phyloP scores from a whole-genome alignment of 306 rosid genomes.

The Cicer cuneatum region DNA sequence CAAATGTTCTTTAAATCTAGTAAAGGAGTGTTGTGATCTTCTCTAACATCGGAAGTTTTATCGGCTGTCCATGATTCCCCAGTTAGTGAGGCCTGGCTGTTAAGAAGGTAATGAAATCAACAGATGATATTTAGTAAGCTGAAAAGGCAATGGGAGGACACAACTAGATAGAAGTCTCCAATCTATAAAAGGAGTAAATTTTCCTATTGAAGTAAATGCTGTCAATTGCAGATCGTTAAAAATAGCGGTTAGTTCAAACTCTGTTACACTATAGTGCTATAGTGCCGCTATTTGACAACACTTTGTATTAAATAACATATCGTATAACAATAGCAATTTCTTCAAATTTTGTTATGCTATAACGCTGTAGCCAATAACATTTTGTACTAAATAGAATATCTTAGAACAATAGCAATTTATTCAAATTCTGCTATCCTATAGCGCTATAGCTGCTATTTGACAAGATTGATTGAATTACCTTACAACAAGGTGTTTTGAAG shows the following conservation, averaged over 20 bases:
- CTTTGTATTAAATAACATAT: no score
- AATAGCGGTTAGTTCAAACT: no score
- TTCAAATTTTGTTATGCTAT: no score
- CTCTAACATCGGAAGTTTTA: conserved; percentile 71
- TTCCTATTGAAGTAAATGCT: not conserved
- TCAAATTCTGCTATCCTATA: no score
- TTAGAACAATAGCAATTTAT: no score
- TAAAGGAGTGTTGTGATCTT: conserved; percentile 66
- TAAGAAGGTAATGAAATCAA: conserved; percentile 48
- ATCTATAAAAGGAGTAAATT: conserved; percentile 28
- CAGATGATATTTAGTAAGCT: conserved; percentile 24
- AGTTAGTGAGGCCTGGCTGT: conserved; percentile 90
- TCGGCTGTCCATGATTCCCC: conserved; percentile 78
- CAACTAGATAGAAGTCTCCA: conserved; percentile 28
- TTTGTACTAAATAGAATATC: no score
- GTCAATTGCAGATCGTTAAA: no score
- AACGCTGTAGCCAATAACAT: no score
- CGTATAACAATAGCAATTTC: no score
- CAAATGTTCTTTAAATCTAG: conserved; percentile 80
- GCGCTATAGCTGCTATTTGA: no score
- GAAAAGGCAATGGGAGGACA: conserved; percentile 28
- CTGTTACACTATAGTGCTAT: no score
- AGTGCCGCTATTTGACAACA: no score
- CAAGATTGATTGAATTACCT: conserved; percentile 51
- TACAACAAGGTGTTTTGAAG: conserved; percentile 84